Conservation (phyloP, 2,329 filamentous ascomycete species). For the Fusarium austroafricanum region DNA sequence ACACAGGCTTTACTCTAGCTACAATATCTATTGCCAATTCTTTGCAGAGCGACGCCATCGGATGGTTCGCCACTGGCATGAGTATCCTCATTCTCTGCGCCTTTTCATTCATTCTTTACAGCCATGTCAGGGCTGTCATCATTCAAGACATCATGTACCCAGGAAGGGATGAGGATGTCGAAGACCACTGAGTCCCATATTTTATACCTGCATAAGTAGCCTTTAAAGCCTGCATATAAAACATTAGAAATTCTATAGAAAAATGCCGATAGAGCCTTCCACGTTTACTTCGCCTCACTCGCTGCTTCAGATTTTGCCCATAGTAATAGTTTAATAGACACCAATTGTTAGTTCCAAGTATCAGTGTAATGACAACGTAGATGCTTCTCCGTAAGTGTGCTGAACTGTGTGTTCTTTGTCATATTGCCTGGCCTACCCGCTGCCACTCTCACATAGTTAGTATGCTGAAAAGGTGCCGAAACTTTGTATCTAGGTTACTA, state of each 20-base stretch:
- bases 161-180: constrained; percentile 62
- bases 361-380: no score
- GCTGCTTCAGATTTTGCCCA: neutral
- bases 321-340: no score
- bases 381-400: no score
- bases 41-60: constrained; percentile 56
- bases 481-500: no score
- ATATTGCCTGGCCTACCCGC: no score
- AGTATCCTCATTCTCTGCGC: constrained; percentile 59
- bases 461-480: no score
- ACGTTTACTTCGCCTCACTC: neutral
- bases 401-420: no score
- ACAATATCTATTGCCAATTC: constrained; percentile 64
- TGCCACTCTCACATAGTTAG: no score
- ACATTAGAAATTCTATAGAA: constrained; percentile 1
- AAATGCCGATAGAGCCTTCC: neutral
- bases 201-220: neutral
- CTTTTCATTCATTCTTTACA: constrained; percentile 57
- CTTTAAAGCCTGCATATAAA: neutral
- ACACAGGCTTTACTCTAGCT: constrained; percentile 67
- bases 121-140: constrained; percentile 58
- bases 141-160: constrained; percentile 67
- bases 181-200: constrained; percentile 53
- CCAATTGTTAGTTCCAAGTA: no score
- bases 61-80: constrained; percentile 63